Evolutionary conservation across 1,139 yeast genomes (phyloP).

Genomic region (Kodamaea sp.): DNA sequence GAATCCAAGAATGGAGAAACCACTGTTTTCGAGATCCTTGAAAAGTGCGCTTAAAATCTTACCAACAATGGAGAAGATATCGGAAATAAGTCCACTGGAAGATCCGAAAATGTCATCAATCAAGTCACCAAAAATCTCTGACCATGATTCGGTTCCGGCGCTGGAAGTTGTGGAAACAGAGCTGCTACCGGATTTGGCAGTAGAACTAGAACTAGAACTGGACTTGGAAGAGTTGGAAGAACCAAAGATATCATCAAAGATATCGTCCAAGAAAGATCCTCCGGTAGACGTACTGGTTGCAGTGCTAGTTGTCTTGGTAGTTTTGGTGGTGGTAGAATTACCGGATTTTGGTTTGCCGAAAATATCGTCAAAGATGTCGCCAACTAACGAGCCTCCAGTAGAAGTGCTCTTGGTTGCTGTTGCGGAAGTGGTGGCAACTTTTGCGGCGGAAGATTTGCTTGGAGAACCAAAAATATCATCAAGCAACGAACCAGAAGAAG

Average conservation of each 20-base stretch:
- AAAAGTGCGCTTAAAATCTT: constrained; percentile 13
- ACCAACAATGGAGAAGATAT: constrained; percentile 20
- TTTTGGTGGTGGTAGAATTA: constrained; percentile 6
- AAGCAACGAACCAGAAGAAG: constrained; percentile 6
- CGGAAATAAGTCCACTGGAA: constrained; percentile 13
- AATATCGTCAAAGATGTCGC: constrained; percentile 17
- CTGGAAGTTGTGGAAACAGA: no score
- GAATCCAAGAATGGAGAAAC: constrained; percentile 9
- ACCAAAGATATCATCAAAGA: constrained; percentile 8
- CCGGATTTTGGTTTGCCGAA: constrained; percentile 13
- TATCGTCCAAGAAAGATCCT: constrained; percentile 5
- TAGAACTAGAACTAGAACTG: constrained; percentile 10
- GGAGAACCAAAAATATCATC: constrained; percentile 13
- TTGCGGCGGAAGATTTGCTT: constrained; percentile 7
- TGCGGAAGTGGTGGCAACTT: constrained; percentile 16
- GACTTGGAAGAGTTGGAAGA: no score
- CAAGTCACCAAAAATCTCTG: constrained; percentile 14
- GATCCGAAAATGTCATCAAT: constrained; percentile 16
- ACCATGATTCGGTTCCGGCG: no score
- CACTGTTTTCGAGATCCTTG: constrained; percentile 8
- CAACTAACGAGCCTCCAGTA: constrained; percentile 11
- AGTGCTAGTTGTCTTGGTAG: constrained; percentile 2
- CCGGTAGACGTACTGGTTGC: constrained; percentile 5
- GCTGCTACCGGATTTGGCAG: constrained; percentile 4
- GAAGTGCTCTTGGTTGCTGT: constrained; percentile 1